Evolutionary conservation across 1,284 basidiomycete species (phyloP).

Genomic region (Termitomyces sp.): DNA sequence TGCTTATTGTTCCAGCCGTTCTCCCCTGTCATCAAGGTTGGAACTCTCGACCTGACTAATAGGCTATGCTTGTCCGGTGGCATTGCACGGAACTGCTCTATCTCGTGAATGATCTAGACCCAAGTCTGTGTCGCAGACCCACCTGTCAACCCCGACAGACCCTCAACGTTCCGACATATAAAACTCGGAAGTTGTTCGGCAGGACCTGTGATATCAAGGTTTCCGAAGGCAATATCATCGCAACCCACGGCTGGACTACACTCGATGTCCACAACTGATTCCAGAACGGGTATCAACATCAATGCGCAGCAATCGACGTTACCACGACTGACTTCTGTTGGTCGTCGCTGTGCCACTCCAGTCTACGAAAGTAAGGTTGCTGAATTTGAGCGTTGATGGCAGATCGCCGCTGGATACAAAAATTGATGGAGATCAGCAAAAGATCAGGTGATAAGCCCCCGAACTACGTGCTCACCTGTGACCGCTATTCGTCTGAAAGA

Average conservation of each 20-base stretch:
- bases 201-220: conserved; percentile 37
- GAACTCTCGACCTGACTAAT: background rate
- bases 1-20: background rate
- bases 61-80: conserved; percentile 15
- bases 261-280: conserved; percentile 47
- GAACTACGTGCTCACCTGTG: conserved; percentile 33
- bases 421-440: background rate
- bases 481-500: conserved; percentile 51
- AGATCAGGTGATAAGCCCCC: background rate
- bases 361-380: conserved; percentile 40
- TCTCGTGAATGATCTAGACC: background rate
- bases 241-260: conserved; percentile 51
- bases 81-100: conserved; percentile 16
- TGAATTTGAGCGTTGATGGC: conserved; percentile 46
- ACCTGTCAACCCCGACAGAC: conserved; percentile 35
- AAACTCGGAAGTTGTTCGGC: conserved; percentile 31
- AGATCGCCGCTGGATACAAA: conserved; percentile 36
- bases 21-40: background rate
- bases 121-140: conserved; percentile 7
- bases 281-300: background rate
- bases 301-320: background rate
- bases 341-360: conserved; percentile 45
- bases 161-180: conserved; percentile 44
- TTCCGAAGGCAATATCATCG: conserved; percentile 37
- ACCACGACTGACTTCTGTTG: conserved; percentile 35